Conservation (phyloP, 1,139 yeast genomes). For the Kluyveromyces sp. region DNA sequence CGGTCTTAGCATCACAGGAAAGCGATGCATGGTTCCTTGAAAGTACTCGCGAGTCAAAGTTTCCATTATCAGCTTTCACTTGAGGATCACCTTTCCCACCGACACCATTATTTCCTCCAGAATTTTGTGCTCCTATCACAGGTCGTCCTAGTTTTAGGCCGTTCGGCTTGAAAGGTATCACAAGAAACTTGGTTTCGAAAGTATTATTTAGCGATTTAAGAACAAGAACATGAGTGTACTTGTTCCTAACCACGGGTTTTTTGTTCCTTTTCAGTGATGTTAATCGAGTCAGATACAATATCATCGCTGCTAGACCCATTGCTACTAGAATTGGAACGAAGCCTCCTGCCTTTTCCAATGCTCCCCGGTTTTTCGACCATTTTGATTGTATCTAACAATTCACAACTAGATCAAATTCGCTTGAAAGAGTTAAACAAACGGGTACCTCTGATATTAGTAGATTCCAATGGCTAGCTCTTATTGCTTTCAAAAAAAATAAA, state of each 20-base stretch:
- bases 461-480: too few relatives aligned
- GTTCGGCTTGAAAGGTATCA: conserved; percentile 76
- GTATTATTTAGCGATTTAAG: conserved; percentile 73
- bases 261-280: neutral
- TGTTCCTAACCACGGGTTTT: conserved; percentile 19
- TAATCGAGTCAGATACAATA: too few relatives aligned
- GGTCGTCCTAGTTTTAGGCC: conserved; percentile 85
- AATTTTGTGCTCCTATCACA: conserved; percentile 46
- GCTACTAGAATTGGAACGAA: conserved; percentile 29
- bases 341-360: conserved; percentile 10
- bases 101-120: conserved; percentile 12
- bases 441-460: too few relatives aligned
- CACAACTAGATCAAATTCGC: neutral
- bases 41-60: conserved; percentile 86
- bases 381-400: neutral
- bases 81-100: conserved; percentile 37
- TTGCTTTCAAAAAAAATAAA: too few relatives aligned
- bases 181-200: conserved; percentile 68
- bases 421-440: too few relatives aligned
- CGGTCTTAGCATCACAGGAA: conserved; percentile 60
- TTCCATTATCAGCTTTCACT: conserved; percentile 68
- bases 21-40: conserved; percentile 92
- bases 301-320: conserved; percentile 17
- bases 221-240: conserved; percentile 44
- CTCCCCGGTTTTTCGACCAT: neutral